Base-by-base conservation (phyloP, 1,284 basidiomycete species). In the Tremellales sp. region DNA sequence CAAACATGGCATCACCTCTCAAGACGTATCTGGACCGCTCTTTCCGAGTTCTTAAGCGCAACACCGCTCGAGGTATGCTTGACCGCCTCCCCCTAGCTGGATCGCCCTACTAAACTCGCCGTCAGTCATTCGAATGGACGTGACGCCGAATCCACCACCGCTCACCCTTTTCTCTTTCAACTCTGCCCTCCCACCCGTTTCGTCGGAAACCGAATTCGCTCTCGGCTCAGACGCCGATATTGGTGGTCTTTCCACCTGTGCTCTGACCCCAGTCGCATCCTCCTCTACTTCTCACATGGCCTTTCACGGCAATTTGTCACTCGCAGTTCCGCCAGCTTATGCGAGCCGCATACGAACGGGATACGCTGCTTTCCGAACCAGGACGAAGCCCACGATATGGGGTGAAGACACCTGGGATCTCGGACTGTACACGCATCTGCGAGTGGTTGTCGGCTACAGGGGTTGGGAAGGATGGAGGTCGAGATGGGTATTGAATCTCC, bases 281-380 rank as follows among this genome's bases (percentile, higher is more conserved):
- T 41, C 47, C 41, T 43, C 42, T 10, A 34, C 40, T n/a, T 59
- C 59, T 3, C 65, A 71, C 48, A 29, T 61, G 21, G 59, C 66
- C 6, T 68, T 71, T 50, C 60, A 68, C 41, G 69, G 69, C 14
- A 61, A 57, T 27, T 50, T 71, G 32, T 63, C 60, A 1, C 64
- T 71, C 8, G 58, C 63, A 26, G 65, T 78, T 0, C 70, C 68
- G 5, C 58, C 58, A 21, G 45, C 58, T 25, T 64, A 58, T 38
- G 50, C 57, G 21, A 66, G 66, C 1, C 60, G 59, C 40, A 71
- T 76, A 37, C 55, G 74, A 37, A 74, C 73, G 10, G 76, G 76
- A 0, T 78, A 77, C 52, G 76, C 75, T 1, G 76, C 71, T 6
- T 75, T 78, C 48, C 64, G 76, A 36, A 77, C 75, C 54, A 69